Percentiles rank a stretch among this genome's conserved stretches.
Conservation (phyloP, 371 early-diverging fungal species). For the Gilbertella persicaria region DNA sequence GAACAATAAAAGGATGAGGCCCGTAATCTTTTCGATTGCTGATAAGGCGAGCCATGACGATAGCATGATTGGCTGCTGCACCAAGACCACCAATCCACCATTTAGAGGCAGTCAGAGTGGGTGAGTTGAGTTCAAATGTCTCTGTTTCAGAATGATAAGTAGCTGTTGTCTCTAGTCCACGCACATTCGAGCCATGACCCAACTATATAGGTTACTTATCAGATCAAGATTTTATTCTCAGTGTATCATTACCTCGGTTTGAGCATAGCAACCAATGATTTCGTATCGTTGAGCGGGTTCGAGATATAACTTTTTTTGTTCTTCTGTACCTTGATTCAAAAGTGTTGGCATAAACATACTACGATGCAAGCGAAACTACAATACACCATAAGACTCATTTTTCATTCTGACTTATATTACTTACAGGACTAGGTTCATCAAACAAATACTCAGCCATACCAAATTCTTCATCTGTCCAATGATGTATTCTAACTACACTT, state of each 20-base stretch:
- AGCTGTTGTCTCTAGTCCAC: constrained; percentile 86
- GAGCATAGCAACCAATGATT: constrained; percentile 80
- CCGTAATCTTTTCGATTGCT: constrained; percentile 72
- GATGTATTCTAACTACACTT: constrained; percentile 32
- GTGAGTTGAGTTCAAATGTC: constrained; percentile 77
- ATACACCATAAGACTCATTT: not conserved
- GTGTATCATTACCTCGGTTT: constrained; percentile 55
- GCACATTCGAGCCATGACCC: constrained; percentile 79
- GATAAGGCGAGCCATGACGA: constrained; percentile 79
- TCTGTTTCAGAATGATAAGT: constrained; percentile 71
- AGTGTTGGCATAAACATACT: constrained; percentile 76
- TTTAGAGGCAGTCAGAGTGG: constrained; percentile 72
- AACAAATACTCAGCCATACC: constrained; percentile 55
- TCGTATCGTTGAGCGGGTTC: constrained; percentile 63
- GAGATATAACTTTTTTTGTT: constrained; percentile 64
- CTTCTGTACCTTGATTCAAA: constrained; percentile 66
- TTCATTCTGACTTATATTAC: constrained; percentile 3
- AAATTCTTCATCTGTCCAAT: constrained; percentile 57
- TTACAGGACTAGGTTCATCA: constrained; percentile 61
- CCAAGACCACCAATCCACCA: constrained; percentile 94
- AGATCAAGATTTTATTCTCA: no score
- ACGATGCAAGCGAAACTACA: constrained; percentile 55
- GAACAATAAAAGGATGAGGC: constrained; percentile 78
- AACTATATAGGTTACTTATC: constrained; percentile 40
- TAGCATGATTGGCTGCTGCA: constrained; percentile 77